Conservation (phyloP, 176 grass and related monocot genomes). For the Echinochloa phyllopogon region DNA sequence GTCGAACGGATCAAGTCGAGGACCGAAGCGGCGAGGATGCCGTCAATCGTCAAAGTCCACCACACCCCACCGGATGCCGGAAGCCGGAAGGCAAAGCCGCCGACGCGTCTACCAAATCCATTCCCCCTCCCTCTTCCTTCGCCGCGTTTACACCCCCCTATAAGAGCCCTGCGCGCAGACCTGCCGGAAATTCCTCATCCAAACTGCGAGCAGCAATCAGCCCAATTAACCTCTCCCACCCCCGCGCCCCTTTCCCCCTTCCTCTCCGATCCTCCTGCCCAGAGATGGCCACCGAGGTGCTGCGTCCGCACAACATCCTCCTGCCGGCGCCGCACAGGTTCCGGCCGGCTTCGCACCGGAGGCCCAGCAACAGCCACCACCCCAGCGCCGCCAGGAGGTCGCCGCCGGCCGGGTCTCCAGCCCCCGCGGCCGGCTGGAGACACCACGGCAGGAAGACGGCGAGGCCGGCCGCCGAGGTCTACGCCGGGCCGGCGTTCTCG, state of each 20-base stretch:
- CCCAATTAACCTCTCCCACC: neutral
- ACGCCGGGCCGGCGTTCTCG: slow-evolving; percentile 67
- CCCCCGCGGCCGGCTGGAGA: neutral
- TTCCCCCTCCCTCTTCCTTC: neutral
- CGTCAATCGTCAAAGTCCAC: slow-evolving; percentile 48
- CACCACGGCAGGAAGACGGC: slow-evolving; percentile 1
- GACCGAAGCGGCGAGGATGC: slow-evolving; percentile 32
- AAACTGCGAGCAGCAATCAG: neutral
- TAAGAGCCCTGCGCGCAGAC: neutral
- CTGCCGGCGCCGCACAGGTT: slow-evolving; percentile 19
- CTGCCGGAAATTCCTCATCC: neutral
- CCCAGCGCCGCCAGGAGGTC: neutral
- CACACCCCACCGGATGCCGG: neutral
- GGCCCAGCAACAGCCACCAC: neutral
- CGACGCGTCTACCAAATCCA: slow-evolving; percentile 36
- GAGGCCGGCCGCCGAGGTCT: slow-evolving; percentile 34
- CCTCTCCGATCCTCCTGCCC: neutral
- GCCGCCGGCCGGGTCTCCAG: neutral
- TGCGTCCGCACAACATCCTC: slow-evolving; percentile 48
- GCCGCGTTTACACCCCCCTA: neutral
- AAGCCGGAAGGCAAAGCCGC: neutral
- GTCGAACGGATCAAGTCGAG: neutral
- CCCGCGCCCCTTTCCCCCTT: too few species aligned
- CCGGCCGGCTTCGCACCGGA: slow-evolving; percentile 22
- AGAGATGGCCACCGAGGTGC: slow-evolving; percentile 55